Percentiles rank a stretch among this genome's conserved stretches.
Conservation (phyloP, 140 eudicot species). For the Erigeron philadelphicus region DNA sequence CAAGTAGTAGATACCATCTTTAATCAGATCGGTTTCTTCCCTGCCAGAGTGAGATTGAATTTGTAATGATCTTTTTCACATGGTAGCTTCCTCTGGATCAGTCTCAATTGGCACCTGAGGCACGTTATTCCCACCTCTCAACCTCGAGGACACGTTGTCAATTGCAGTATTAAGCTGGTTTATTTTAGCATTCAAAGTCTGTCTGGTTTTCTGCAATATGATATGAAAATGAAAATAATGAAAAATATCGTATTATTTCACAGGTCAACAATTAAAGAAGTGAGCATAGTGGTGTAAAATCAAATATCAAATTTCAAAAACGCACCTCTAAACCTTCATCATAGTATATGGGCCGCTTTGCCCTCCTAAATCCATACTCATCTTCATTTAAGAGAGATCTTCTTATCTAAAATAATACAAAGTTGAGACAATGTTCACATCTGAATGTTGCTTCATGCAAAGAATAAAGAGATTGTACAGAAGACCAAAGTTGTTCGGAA, state of each 20-base stretch:
- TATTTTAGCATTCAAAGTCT: conserved; percentile 72
- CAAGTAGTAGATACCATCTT: conserved; percentile 2
- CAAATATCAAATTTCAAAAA: not conserved
- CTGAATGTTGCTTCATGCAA: not conserved
- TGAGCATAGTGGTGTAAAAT: conserved; percentile 11
- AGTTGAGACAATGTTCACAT: not conserved
- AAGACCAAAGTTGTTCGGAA: not conserved
- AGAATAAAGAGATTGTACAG: conserved; percentile 1
- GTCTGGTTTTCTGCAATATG: conserved; percentile 63
- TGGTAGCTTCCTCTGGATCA: conserved; percentile 70
- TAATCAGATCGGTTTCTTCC: conserved; percentile 1
- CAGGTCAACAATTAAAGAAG: not conserved
- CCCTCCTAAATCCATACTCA: conserved; percentile 81
- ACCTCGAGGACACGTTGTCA: conserved; percentile 73
- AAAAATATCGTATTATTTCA: not conserved
- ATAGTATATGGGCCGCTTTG: conserved; percentile 70
- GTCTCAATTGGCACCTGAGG: conserved; percentile 60
- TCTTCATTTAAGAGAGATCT: conserved; percentile 77
- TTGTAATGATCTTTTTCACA: conserved; percentile 34
- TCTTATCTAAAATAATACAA: conserved; percentile 48
- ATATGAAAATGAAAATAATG: conserved; percentile 4
- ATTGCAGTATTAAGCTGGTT: conserved; percentile 87
- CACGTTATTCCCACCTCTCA: conserved; percentile 67
- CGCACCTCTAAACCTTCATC: conserved; percentile 89
- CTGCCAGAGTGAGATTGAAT: conserved; percentile 10